A percentile compares a stretch with the other conserved stretches of the same genome.
These are phyloP conservation scores for Fusarium kyushuense DNA, from an alignment of 2,329 filamentous ascomycete species.

Conservation along the genomic window DNA sequence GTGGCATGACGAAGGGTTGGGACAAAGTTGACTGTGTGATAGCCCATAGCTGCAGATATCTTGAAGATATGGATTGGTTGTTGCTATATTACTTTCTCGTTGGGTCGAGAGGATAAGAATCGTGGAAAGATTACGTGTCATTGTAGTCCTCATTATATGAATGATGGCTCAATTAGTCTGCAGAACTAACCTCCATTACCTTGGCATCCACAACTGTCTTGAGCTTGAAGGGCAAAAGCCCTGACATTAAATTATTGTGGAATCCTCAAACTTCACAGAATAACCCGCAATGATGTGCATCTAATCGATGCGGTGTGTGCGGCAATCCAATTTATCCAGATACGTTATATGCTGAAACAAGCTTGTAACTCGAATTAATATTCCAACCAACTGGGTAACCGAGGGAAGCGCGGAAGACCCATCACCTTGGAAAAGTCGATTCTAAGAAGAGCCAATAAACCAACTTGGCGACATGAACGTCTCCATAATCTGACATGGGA, in stretches of 20 bases:
- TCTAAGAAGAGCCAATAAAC: not conserved
- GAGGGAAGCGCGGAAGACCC: not conserved
- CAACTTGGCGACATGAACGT: too few species aligned
- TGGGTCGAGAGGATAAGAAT: too few species aligned
- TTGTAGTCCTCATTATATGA: too few species aligned
- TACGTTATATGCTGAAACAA: not conserved
- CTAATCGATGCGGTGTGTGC: too few species aligned
- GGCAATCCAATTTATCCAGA: not conserved
- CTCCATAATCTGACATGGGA: too few species aligned
- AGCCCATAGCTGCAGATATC: not conserved
- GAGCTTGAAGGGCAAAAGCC: not conserved
- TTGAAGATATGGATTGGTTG: too few species aligned
- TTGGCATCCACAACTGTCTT: not conserved
- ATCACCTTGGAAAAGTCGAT: not conserved
- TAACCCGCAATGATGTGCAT: too few species aligned
- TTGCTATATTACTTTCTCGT: not conserved
- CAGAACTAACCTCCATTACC: not conserved
- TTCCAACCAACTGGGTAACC: not conserved
- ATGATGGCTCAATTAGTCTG: too few species aligned
- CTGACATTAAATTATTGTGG: too few species aligned
- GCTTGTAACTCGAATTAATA: not conserved
- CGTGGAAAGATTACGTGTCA: not conserved
- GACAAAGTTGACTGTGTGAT: not conserved
- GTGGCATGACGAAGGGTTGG: constrained; percentile 1
- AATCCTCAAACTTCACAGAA: too few species aligned